Percentiles rank a stretch among this genome's conserved stretches.
Evolutionary conservation across 148 eudicot species (phyloP).

Genomic region (Silene uniflora): DNA sequence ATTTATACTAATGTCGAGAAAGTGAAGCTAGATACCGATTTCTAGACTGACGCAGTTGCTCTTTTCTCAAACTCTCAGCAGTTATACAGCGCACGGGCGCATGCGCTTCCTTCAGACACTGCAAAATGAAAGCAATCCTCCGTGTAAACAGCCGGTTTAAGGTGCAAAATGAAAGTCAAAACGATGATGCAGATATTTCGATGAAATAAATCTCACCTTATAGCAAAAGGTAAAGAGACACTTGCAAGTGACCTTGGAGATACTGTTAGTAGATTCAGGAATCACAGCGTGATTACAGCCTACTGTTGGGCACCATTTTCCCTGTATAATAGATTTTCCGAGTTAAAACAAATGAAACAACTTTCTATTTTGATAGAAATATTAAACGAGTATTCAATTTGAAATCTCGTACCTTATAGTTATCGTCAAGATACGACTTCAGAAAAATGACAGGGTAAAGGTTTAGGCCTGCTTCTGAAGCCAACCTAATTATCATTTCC

Average conservation of each 20-base stretch:
- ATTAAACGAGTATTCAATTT: neutral
- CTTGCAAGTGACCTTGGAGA: slow-evolving; percentile 17
- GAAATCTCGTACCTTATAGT: neutral
- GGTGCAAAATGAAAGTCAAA: neutral
- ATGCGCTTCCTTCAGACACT: slow-evolving; percentile 26
- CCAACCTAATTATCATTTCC: slow-evolving; percentile 16
- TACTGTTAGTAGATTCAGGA: neutral
- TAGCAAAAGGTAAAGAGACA: slow-evolving; percentile 22
- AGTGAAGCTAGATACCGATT: too few species aligned
- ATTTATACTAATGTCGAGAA: too few species aligned
- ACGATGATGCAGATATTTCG: neutral
- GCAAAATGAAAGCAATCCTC: slow-evolving; percentile 5
- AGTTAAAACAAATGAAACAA: neutral
- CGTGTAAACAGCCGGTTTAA: neutral
- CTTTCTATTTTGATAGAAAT: neutral
- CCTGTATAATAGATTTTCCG: slow-evolving; percentile 10
- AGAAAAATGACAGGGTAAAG: neutral
- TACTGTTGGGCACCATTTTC: slow-evolving; percentile 24
- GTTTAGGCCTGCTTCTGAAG: slow-evolving; percentile 8
- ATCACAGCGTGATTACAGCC: slow-evolving; percentile 14
- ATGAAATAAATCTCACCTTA: slow-evolving; percentile 17
- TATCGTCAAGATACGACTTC: slow-evolving; percentile 5
- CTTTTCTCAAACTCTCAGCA: slow-evolving; percentile 1
- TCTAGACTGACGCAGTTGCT: neutral
- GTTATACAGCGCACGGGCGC: slow-evolving; percentile 10